These are phyloP conservation scores for Protomyces macrosporus DNA, from an alignment of 1,139 yeast species.

Conservation along the genomic window DNA sequence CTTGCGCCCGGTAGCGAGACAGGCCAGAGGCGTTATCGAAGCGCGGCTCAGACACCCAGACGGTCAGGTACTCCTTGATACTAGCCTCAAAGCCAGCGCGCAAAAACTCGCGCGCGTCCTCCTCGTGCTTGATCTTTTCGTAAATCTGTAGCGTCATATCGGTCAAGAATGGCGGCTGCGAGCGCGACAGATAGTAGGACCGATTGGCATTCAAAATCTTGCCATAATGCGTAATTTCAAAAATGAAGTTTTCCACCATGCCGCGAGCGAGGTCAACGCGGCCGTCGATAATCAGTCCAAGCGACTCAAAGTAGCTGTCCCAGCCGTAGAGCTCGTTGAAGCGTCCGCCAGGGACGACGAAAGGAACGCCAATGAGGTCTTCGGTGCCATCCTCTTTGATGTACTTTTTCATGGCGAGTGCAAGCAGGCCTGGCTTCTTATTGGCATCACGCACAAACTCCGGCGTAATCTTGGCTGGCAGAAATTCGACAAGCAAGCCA, in stretches of 20 bases:
- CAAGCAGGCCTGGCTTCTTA: slow-evolving; percentile 77
- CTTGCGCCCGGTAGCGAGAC: slow-evolving; percentile 87
- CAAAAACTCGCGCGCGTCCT: slow-evolving; percentile 54
- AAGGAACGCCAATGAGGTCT: slow-evolving; percentile 65
- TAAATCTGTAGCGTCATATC: slow-evolving; percentile 80
- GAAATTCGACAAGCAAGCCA: slow-evolving; percentile 66
- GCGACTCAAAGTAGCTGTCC: slow-evolving; percentile 92
- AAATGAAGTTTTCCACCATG: slow-evolving; percentile 88
- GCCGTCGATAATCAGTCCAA: slow-evolving; percentile 71
- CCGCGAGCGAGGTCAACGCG: slow-evolving; percentile 70
- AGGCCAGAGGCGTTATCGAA: slow-evolving; percentile 70
- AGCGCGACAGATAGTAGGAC: slow-evolving; percentile 81
- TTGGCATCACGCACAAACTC: slow-evolving; percentile 72
- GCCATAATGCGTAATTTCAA: slow-evolving; percentile 85
- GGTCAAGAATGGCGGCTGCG: slow-evolving; percentile 97
- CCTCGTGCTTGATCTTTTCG: slow-evolving; percentile 47
- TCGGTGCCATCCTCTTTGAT: slow-evolving; percentile 49
- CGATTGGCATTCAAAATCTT: slow-evolving; percentile 92
- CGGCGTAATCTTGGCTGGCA: slow-evolving; percentile 57
- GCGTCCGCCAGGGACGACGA: slow-evolving; percentile 95
- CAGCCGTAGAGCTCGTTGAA: slow-evolving; percentile 96
- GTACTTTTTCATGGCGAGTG: slow-evolving; percentile 58
- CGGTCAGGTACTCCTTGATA: slow-evolving; percentile 73
- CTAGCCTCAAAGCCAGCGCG: slow-evolving; percentile 67
- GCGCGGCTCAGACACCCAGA: slow-evolving; percentile 76